Evolutionary conservation across 345 rosid species (phyloP).

Genomic region (Lumnitzera racemosa): DNA sequence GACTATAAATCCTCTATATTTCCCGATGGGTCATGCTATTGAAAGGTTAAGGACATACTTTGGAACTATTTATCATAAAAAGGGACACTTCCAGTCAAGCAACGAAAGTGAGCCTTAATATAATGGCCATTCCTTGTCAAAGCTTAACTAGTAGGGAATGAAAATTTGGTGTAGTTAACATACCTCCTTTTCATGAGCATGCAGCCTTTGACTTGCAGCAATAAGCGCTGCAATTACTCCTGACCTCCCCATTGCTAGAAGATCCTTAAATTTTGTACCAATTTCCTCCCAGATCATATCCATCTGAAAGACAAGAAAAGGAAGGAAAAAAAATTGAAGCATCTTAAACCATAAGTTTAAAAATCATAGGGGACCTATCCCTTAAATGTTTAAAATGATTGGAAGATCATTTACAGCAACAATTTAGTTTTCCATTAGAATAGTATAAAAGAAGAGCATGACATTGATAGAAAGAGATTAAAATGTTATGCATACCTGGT

Average conservation of each 20-base stretch:
- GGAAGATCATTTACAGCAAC: neutral
- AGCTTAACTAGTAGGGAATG: too few relatives aligned
- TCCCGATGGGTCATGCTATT: too few relatives aligned
- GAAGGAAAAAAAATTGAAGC: conserved; percentile 1
- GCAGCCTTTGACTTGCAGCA: conserved; percentile 69
- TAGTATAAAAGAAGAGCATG: neutral
- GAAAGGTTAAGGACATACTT: too few relatives aligned
- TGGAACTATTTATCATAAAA: too few relatives aligned
- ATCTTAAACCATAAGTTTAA: neutral
- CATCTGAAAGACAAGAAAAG: conserved; percentile 43
- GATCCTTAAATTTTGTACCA: conserved; percentile 63
- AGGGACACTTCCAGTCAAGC: too few relatives aligned
- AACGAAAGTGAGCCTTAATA: too few relatives aligned
- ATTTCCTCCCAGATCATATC: conserved; percentile 72
- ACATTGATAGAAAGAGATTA: neutral
- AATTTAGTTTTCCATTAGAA: neutral
- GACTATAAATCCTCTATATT: too few relatives aligned
- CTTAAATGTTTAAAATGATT: neutral
- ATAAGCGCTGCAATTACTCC: conserved; percentile 82
- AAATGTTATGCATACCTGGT: conserved; percentile 48
- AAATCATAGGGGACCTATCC: neutral
- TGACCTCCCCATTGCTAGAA: conserved; percentile 78
- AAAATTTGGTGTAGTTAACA: neutral
- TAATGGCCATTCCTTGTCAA: too few relatives aligned
- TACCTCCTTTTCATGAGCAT: conserved; percentile 61